These are phyloP conservation scores for Xylaria venustula DNA, from an alignment of 495 filamentous ascomycete genomes.

Conservation along the genomic window DNA sequence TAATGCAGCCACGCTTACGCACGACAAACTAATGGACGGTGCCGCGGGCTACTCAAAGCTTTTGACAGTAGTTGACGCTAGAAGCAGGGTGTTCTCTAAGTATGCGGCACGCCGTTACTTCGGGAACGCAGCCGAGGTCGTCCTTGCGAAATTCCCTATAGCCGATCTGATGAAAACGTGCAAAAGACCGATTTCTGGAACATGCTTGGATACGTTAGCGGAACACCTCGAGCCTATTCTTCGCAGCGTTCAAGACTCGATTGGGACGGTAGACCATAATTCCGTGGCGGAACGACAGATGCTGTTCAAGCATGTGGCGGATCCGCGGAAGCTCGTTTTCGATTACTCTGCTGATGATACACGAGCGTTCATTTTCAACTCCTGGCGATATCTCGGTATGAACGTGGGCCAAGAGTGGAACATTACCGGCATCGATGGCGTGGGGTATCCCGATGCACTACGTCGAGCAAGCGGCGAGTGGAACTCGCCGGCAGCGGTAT, in stretches of 20 bases:
- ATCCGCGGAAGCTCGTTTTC: not conserved
- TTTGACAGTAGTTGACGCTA: not conserved
- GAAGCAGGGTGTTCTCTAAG: not conserved
- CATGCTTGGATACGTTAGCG: not conserved
- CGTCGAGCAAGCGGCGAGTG: not conserved
- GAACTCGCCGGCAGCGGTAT: conserved; percentile 1
- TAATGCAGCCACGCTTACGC: not conserved
- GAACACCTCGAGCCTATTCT: not conserved
- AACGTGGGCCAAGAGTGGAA: not conserved
- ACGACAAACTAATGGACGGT: not conserved
- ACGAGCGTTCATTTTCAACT: not conserved
- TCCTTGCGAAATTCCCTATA: not conserved
- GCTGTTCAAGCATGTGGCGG: not conserved
- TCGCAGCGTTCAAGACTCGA: not conserved
- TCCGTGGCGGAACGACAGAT: not conserved
- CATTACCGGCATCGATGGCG: not conserved
- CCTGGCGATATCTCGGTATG: conserved; percentile 1
- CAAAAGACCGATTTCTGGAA: not conserved
- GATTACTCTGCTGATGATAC: not conserved
- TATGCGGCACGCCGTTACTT: not conserved
- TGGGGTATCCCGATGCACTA: not conserved
- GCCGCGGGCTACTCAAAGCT: not conserved
- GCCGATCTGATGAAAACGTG: not conserved
- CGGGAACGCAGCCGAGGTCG: not conserved
- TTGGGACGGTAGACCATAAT: not conserved